Evolutionary conservation across 2,329 filamentous ascomycete genomes (phyloP), one percentile per base, ranked within the genome.

Genomic region (Ascocoryne sarcoides): DNA sequence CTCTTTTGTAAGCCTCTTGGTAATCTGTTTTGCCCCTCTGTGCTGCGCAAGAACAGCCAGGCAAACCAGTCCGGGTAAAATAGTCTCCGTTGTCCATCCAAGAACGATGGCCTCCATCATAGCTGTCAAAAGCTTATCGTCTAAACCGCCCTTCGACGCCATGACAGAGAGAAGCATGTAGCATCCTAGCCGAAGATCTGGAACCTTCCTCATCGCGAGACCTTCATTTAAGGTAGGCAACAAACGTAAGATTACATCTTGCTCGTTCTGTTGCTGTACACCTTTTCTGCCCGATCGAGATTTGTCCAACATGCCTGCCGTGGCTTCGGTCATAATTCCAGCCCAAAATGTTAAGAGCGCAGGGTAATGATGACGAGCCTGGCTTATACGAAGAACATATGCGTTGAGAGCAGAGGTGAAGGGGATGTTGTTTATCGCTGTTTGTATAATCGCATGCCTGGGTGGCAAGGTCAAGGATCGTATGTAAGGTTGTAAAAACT

Each of bases 101-200:
- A 73, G 66, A 7, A 84, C 81, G 23, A 95, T 76, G 47, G 89
- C 86, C 54, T 94, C 85, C 87, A 96, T 94, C 55, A 98, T 73
- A 1, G 82, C 80, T 39, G 84, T 79, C n/a, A 96, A 69, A 2
- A 89, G 76, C 42, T 75, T 75, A 53, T 96, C 88, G 34, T 84
- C 77, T 10, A 96, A 70, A 35, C 76, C 73, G 1, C 83, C 80
- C 62, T 95, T 95, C 36, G 85, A 80, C 5, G 86, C 88, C 46
- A 96, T 73, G 36, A 96, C 79, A 5, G 87, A 78, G 41, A 89
- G 74, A 15, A 95, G 79, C 83, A 95, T 95, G 61, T 95, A 96
- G 42, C 84, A 89, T 12, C 84, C 88, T 45, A 93, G 75, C 49
- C 89, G 84, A 31, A 95, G 68, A 46, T 90, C 85, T 1, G 87